These are phyloP conservation scores for Ophiostoma australiae DNA, from an alignment of 2,329 filamentous ascomycete genomes.

Conservation along the genomic window DNA sequence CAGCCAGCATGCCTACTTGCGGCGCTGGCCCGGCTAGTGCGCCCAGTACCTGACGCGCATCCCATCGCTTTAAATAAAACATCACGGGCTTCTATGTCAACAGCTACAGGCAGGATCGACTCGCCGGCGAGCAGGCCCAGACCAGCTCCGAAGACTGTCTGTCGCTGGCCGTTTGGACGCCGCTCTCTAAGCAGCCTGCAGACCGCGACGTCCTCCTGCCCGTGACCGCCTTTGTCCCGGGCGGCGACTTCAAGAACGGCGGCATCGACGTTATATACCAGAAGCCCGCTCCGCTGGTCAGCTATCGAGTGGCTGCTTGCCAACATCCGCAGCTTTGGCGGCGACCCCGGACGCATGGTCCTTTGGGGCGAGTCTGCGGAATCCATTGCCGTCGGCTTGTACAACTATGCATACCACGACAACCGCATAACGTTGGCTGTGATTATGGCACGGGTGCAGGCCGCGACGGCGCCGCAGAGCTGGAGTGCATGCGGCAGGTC, in stretches of 20 bases:
- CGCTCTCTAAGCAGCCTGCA: conserved; percentile 4
- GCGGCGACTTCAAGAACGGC: conserved; percentile 35
- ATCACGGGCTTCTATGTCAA: conserved; percentile 28
- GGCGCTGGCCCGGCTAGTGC: not conserved
- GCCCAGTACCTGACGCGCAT: conserved; percentile 29
- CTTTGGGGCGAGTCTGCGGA: conserved; percentile 46
- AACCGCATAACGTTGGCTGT: conserved; percentile 34
- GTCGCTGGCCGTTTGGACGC: conserved; percentile 38
- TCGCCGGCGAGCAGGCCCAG: conserved; percentile 31
- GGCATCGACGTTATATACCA: conserved; percentile 27
- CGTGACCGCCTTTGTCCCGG: not conserved
- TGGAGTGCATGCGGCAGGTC: not conserved
- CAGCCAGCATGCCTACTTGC: conserved; percentile 28
- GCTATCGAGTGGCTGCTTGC: conserved; percentile 46
- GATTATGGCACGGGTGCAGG: not conserved
- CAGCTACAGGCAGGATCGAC: not conserved
- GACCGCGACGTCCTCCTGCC: not conserved
- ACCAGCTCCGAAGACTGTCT: conserved; percentile 38
- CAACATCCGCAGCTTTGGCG: conserved; percentile 46
- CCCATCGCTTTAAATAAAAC: conserved; percentile 29
- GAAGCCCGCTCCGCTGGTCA: conserved; percentile 32
- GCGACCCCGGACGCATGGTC: conserved; percentile 39
- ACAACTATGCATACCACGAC: conserved; percentile 44
- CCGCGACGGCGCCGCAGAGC: not conserved
- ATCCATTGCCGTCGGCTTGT: conserved; percentile 39